Conservation (phyloP, 78 protist species). For the Dictyostelium citrinum region DNA sequence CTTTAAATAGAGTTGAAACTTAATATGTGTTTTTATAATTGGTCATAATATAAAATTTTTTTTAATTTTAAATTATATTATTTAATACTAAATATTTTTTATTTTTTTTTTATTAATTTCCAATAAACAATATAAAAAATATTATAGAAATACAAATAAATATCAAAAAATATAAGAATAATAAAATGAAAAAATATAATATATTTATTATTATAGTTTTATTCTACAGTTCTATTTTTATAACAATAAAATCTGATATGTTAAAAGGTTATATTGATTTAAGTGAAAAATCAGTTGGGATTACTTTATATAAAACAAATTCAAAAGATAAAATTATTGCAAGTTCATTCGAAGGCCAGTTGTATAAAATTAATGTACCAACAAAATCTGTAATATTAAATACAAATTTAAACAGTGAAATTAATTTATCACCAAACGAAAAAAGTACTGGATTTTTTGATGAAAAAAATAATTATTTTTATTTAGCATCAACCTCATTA, state of each 20-base stretch:
- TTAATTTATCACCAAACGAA: not conserved
- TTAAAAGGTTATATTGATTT: not conserved
- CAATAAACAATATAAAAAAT: no score
- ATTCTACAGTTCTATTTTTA: not conserved
- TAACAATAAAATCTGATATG: not conserved
- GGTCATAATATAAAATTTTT: no score
- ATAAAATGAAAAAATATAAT: not conserved
- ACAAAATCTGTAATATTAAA: not conserved
- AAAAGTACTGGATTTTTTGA: not conserved
- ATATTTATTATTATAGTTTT: not conserved
- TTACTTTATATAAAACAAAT: not conserved
- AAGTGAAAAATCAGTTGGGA: not conserved
- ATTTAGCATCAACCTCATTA: not conserved
- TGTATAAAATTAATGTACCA: not conserved
- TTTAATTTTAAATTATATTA: not conserved
- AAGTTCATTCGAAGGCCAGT: not conserved
- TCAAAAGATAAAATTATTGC: not conserved
- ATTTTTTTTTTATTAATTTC: no score
- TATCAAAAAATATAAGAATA: no score
- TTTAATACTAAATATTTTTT: no score
- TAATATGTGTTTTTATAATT: no score
- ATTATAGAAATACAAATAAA: no score
- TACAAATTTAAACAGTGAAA: not conserved
- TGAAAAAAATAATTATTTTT: not conserved
- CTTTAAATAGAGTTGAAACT: no score